These are phyloP conservation scores for Geosiphon pyriformis DNA, from an alignment of 192 early-diverging fungal genomes.

Conservation along the genomic window DNA sequence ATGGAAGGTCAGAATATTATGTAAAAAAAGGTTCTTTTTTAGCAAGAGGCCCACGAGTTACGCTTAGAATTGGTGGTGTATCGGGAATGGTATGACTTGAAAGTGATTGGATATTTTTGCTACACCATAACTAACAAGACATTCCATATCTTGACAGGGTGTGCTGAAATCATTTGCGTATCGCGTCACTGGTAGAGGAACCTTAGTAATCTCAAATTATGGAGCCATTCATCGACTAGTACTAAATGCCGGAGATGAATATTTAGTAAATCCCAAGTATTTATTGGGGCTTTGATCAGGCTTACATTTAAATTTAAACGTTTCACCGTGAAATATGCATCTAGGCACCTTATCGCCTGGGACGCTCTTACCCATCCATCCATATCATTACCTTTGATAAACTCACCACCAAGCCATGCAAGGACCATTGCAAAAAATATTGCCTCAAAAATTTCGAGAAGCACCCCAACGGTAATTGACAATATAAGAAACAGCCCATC, in stretches of 20 bases:
- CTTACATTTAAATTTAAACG: neutral
- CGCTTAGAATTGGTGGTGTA: conserved; percentile 39
- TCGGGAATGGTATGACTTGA: conserved; percentile 34
- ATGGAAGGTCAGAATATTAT: conserved; percentile 51
- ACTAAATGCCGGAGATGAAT: conserved; percentile 63
- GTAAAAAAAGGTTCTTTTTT: conserved; percentile 59
- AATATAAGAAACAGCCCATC: conserved; percentile 28
- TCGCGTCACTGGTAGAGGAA: conserved; percentile 58
- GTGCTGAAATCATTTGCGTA: conserved; percentile 57
- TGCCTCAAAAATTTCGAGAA: neutral
- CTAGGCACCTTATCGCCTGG: conserved; percentile 50
- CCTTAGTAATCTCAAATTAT: conserved; percentile 58
- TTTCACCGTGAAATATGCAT: neutral
- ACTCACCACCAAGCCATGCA: conserved; percentile 25
- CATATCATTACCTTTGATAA: conserved; percentile 33
- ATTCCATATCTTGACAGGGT: conserved; percentile 29
- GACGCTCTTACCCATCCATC: conserved; percentile 45
- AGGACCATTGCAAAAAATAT: neutral
- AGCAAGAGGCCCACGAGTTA: conserved; percentile 52
- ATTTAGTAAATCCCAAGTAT: conserved; percentile 65
- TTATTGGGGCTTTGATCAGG: neutral
- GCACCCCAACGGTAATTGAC: conserved; percentile 1
- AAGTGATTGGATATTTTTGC: neutral
- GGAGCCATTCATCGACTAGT: conserved; percentile 65
- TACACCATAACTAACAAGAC: neutral